Conservation (phyloP, 441 rosid species). For the Pelargonium citronellum region DNA sequence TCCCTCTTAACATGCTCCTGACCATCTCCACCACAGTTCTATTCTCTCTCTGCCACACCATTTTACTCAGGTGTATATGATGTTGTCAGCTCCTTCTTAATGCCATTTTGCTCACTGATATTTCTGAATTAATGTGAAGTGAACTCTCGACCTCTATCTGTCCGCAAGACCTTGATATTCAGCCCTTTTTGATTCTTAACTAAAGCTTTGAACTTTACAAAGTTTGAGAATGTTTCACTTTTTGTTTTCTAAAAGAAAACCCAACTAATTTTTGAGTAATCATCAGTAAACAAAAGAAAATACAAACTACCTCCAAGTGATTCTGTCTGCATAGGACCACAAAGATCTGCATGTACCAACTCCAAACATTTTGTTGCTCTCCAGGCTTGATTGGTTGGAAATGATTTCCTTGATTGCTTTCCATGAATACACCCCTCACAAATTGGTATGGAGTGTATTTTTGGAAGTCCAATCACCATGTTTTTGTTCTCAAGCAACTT, state of each 20-base stretch:
- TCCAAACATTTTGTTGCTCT: background rate
- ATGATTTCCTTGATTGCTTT: background rate
- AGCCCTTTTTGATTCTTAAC: background rate
- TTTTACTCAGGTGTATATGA: background rate
- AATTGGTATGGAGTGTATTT: background rate
- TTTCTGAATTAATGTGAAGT: background rate
- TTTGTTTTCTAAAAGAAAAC: background rate
- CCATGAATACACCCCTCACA: constrained; percentile 9
- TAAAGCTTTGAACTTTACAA: background rate
- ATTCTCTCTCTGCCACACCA: background rate
- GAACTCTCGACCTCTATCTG: background rate
- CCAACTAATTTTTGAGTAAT: background rate
- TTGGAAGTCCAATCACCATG: constrained; percentile 6
- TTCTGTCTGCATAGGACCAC: background rate
- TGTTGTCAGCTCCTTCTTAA: background rate
- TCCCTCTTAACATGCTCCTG: background rate
- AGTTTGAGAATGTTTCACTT: background rate
- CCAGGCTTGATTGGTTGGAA: background rate
- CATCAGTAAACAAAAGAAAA: background rate
- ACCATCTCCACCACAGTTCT: background rate
- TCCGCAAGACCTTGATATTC: background rate
- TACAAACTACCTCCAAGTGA: background rate
- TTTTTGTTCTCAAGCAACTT: background rate
- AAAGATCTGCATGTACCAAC: background rate
- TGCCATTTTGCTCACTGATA: background rate